phyloP scores from a whole-genome alignment of 768 basidiomycete species.

The Thelephora ganbajun region DNA sequence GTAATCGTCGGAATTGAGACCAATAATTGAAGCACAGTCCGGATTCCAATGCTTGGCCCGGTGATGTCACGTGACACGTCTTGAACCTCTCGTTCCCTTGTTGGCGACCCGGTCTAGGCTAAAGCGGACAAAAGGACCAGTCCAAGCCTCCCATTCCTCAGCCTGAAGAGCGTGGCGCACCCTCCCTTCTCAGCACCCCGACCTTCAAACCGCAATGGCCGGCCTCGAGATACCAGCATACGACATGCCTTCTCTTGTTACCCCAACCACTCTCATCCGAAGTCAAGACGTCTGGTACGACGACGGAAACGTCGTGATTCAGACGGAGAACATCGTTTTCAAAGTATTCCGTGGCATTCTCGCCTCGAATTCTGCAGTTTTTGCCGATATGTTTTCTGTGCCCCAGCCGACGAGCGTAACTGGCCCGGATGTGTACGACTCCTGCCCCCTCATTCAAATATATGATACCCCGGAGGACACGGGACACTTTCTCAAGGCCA shows the following conservation, averaged over 20 bases:
- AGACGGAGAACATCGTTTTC: constrained; percentile 14
- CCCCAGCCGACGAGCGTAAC: constrained; percentile 7
- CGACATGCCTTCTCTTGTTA: background rate
- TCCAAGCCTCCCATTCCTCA: no score
- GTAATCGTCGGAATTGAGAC: no score
- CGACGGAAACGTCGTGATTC: constrained; percentile 14
- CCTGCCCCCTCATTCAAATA: constrained; percentile 14
- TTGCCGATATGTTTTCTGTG: constrained; percentile 13
- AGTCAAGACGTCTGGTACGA: constrained; percentile 13
- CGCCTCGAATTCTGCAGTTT: constrained; percentile 12
- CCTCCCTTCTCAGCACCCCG: no score
- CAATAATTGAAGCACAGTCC: no score
- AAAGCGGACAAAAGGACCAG: no score
- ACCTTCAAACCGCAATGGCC: no score
- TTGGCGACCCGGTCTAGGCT: no score
- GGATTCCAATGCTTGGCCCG: no score
- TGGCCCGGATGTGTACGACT: constrained; percentile 12
- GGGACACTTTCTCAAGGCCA: constrained; percentile 7
- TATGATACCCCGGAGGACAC: constrained; percentile 10
- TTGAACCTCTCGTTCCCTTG: no score
- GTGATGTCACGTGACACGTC: no score
- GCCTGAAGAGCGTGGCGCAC: no score
- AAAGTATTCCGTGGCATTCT: constrained; percentile 14
- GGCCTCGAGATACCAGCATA: no score
- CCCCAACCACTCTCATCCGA: background rate